Evolutionary conservation across 768 basidiomycete species (phyloP), one percentile per base, ranked within the genome.

Genomic region (Amanita subjunquillea): DNA sequence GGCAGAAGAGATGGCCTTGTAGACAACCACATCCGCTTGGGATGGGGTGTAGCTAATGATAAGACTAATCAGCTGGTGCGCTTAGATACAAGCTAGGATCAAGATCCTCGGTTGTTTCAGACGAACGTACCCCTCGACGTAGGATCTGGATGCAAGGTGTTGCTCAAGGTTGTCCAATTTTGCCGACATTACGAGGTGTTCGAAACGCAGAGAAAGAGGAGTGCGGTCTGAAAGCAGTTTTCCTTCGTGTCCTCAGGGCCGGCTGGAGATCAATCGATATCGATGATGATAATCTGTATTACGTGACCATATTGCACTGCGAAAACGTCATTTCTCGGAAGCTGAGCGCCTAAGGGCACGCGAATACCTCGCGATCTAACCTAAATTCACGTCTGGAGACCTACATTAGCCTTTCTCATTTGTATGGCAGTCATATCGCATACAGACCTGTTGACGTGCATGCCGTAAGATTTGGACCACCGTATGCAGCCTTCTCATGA

Each of bases 11-110:
- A 97, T 72, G 13, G 87, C 76, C 66, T 88, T 91, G 81, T 87
- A 93, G 65, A 95, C 90, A 56, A 77, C 78, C 43, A 96, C 92
- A 72, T 98, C 92, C 50, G 93, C 90, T 71, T 96, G 93, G 38
- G 92, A 93, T 42, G 94, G 87, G 38, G 83, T 82, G 72, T 89
- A 93, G 51, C 93, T 96, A 64, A 45, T 49, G 20, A 59, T 51
- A 30, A 51, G 55, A 38, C 49, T 42, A 48, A 39, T 57, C 59
- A 42, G 56, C 50, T 29, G 27, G 47, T 20, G 49, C 9, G 43
- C 56, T 9, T 45, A 32, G 49, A 47, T 43, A 47, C 46, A 55
- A 50, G 34, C 30, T 4, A 36, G 27, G 29, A 32, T 46, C 17
- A 38, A 23, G 48, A 50, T 37, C 36, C 34, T 27, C 5, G 27